Evolutionary conservation across 495 filamentous ascomycete species (phyloP).

Genomic region (Schizothecium vesticola): DNA sequence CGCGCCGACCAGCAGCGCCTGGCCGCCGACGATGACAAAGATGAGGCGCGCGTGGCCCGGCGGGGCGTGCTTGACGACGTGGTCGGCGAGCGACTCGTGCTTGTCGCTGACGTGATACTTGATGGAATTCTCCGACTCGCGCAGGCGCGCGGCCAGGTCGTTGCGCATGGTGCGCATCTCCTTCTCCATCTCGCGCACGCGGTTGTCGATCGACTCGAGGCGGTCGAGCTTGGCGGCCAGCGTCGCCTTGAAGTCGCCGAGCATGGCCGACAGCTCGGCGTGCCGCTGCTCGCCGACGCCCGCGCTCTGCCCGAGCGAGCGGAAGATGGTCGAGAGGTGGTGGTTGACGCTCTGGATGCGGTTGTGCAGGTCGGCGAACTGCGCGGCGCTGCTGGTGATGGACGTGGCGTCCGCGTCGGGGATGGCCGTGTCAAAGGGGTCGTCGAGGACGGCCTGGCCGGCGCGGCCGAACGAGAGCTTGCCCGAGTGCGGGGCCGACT

Average conservation of each 20-base stretch:
- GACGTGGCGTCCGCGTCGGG: slow-evolving; percentile 44
- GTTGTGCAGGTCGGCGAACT: slow-evolving; percentile 78
- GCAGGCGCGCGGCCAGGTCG: slow-evolving; percentile 43
- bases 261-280: slow-evolving; percentile 41
- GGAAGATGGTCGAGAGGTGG: slow-evolving; percentile 62
- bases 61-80: slow-evolving; percentile 47
- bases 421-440: slow-evolving; percentile 39
- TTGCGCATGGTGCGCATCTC: slow-evolving; percentile 54
- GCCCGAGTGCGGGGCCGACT: not conserved
- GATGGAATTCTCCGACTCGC: slow-evolving; percentile 69
- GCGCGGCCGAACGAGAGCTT: slow-evolving; percentile 18
- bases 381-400: slow-evolving; percentile 50
- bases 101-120: slow-evolving; percentile 68
- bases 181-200: slow-evolving; percentile 58
- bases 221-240: slow-evolving; percentile 37
- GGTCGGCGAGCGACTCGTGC: slow-evolving; percentile 60
- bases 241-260: slow-evolving; percentile 35
- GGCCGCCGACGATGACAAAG: slow-evolving; percentile 68
- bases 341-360: slow-evolving; percentile 72
- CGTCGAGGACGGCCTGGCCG: slow-evolving; percentile 21
- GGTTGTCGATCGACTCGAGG: slow-evolving; percentile 35
- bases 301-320: slow-evolving; percentile 49
- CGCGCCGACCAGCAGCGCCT: slow-evolving; percentile 59
- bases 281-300: slow-evolving; percentile 54
- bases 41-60: slow-evolving; percentile 70